Evolutionary conservation across 306 rosid species (phyloP).

Genomic region (Malus domestica): ASM211411v1 NC_041795.1:6397501-6398000

Average conservation of each 20-base stretch:
- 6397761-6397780: slow-evolving; percentile 21
- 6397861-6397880: slow-evolving; percentile 6
- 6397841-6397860: slow-evolving; percentile 26
- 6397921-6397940: background rate
- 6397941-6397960: slow-evolving; percentile 7
- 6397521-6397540: background rate
- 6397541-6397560: background rate
- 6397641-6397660: background rate
- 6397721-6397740: slow-evolving; percentile 21
- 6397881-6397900: slow-evolving; percentile 6
- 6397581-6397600: background rate
- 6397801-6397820: slow-evolving; percentile 23
- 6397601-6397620: slow-evolving; percentile 9
- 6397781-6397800: slow-evolving; percentile 36
- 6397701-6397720: slow-evolving; percentile 12
- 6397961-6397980: slow-evolving; percentile 3
- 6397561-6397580: background rate
- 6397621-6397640: slow-evolving; percentile 1
- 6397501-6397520: background rate
- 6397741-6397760: slow-evolving; percentile 20
- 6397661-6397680: slow-evolving; percentile 10
- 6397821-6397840: slow-evolving; percentile 9
- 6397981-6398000: slow-evolving; percentile 17
- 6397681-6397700: slow-evolving; percentile 11
- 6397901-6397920: slow-evolving; percentile 5